Base-by-base conservation (phyloP, 352 stramenopile species). In the Vaucheria bursata region DNA sequence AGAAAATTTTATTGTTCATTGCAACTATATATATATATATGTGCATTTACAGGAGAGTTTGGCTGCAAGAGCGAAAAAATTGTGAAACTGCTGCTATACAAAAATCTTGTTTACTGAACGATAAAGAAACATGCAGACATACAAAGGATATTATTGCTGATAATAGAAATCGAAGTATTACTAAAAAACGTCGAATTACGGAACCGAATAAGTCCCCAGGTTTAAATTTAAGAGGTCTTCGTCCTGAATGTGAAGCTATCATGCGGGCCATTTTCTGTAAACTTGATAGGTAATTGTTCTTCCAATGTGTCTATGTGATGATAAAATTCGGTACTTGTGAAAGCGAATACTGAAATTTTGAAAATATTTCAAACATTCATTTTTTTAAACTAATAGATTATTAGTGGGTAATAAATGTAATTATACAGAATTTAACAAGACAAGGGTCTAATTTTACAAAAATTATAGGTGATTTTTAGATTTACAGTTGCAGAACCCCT, bases 231-330 rank as follows among this genome's bases (percentile, higher is more conserved):
- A 45, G 79, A 52, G 77, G 77, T 18, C 34, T 82, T 49, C 73
- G 77, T 32, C 77, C 77, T 1, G 77, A 82, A 59, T 82, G 77
- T 38, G 77, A 82, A 45, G 77, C 77, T 31, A 71, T 82, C 25
- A 82, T 82, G 77, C 1, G 77, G n/a, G 77, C 77, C n/a, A 64
- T 82, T 67, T 82, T 82, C 40, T 82, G 77, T 73, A 79, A 74
- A 66, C 64, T 82, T 40, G 77, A 82, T 34, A 82, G 77, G 77
- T 77, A 74, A 50, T 66, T n/a, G n/a, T n/a, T n/a, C n/a, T n/a
- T n/a, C n/a, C n/a, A n/a, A n/a, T n/a, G n/a, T n/a, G n/a, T n/a
- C n/a, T n/a, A n/a, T n/a, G n/a, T n/a, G n/a, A n/a, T n/a, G n/a
- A n/a, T n/a, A n/a, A n/a, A n/a, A 18, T 12, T 12, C 45, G 45